phyloP scores from a whole-genome alignment of 129 eudicot genomes.

The Escallonia herrerae region DNA sequence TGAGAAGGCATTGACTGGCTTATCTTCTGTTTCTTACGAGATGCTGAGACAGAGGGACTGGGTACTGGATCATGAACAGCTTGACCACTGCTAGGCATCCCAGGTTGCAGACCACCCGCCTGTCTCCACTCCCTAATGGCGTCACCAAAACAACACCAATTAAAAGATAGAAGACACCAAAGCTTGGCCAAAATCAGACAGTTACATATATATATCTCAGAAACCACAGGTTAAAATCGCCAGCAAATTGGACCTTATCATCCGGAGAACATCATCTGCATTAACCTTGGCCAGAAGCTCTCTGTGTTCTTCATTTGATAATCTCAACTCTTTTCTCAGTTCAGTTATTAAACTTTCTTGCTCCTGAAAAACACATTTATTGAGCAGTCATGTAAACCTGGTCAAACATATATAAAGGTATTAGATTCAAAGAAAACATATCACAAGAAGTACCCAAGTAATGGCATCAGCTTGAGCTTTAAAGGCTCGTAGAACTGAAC shows the following conservation, averaged over 20 bases:
- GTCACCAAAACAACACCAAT: constrained; percentile 13
- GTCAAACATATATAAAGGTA: constrained; percentile 11
- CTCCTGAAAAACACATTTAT: constrained; percentile 50
- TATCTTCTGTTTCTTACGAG: constrained; percentile 80
- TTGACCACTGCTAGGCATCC: constrained; percentile 42
- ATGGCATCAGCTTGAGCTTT: constrained; percentile 92
- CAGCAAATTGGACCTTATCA: constrained; percentile 57
- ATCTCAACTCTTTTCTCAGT: constrained; percentile 80
- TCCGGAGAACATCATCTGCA: constrained; percentile 66
- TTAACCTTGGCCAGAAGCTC: constrained; percentile 78
- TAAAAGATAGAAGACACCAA: constrained; percentile 9
- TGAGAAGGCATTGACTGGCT: constrained; percentile 56
- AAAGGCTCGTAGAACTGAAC: constrained; percentile 73
- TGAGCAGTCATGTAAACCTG: constrained; percentile 22
- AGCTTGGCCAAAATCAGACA: constrained; percentile 6
- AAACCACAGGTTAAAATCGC: not conserved
- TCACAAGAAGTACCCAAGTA: constrained; percentile 58
- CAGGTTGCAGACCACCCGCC: constrained; percentile 58
- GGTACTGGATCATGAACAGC: constrained; percentile 70
- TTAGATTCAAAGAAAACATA: constrained; percentile 3
- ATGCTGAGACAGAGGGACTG: constrained; percentile 79
- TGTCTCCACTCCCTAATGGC: constrained; percentile 82
- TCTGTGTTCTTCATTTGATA: constrained; percentile 90
- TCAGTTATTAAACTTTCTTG: constrained; percentile 90
- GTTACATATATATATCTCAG: not conserved